Percentiles rank a stretch among this genome's conserved stretches.
phyloP scores from a whole-genome alignment of 1,139 yeast species.

The Ogataea hybrid region DNA sequence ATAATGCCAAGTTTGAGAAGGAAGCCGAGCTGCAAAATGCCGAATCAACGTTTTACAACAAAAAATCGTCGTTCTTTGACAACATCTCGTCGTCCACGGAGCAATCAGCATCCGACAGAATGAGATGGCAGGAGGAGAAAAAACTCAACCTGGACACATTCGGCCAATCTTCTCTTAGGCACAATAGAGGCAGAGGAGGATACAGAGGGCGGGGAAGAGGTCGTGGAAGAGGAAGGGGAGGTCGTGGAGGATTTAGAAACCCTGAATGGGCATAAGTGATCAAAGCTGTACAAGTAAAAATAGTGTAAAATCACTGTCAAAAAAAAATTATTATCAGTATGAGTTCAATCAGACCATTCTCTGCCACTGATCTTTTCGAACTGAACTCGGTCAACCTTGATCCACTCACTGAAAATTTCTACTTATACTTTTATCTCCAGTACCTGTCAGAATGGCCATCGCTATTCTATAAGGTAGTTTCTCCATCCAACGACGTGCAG shows the following conservation, averaged over 20 bases:
- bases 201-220: slow-evolving; percentile 26
- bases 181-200: slow-evolving; percentile 32
- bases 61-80: slow-evolving; percentile 78
- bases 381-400: slow-evolving; percentile 79
- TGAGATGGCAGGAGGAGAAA: slow-evolving; percentile 66
- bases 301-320: background rate
- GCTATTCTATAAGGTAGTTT: slow-evolving; percentile 74
- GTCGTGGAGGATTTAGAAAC: slow-evolving; percentile 13
- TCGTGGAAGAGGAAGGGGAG: slow-evolving; percentile 23
- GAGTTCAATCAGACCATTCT: slow-evolving; percentile 84
- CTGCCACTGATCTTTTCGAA: slow-evolving; percentile 76
- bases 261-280: slow-evolving; percentile 29
- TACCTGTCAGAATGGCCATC: slow-evolving; percentile 88
- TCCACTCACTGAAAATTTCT: slow-evolving; percentile 87
- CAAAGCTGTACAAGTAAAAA: background rate
- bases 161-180: slow-evolving; percentile 47
- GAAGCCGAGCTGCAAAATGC: slow-evolving; percentile 33
- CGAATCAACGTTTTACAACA: slow-evolving; percentile 50
- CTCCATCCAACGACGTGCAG: slow-evolving; percentile 40
- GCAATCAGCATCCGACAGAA: slow-evolving; percentile 27
- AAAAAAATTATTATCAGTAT: slow-evolving; percentile 35
- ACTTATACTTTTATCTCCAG: slow-evolving; percentile 77
- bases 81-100: slow-evolving; percentile 61
- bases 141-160: slow-evolving; percentile 63
- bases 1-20: slow-evolving; percentile 59